Evolutionary conservation across 106 monocot species (phyloP).

Genomic region (Gastrodia elata): DNA sequence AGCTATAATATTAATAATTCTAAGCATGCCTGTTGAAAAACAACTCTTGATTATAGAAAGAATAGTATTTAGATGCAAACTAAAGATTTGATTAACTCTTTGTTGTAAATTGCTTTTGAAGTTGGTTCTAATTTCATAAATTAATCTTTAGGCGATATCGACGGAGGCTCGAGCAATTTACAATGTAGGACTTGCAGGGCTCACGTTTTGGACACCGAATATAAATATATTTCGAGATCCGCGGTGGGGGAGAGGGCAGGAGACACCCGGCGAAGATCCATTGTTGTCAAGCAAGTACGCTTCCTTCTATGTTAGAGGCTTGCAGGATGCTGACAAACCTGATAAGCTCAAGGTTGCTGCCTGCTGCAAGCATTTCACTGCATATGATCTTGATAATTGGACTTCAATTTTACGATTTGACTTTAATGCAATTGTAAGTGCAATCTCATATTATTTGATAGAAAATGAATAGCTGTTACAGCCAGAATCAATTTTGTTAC

Average conservation of each 20-base stretch:
- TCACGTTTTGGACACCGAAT: constrained; percentile 94
- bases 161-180: constrained; percentile 88
- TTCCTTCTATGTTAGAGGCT: constrained; percentile 56
- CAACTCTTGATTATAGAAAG: too few species aligned
- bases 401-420: constrained; percentile 70
- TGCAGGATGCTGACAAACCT: constrained; percentile 49
- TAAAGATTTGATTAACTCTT: too few species aligned
- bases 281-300: constrained; percentile 65
- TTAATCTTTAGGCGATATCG: constrained; percentile 60
- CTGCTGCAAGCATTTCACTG: constrained; percentile 98
- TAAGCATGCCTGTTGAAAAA: too few species aligned
- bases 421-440: constrained; percentile 82
- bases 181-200: constrained; percentile 85
- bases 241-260: constrained; percentile 96
- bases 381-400: constrained; percentile 95
- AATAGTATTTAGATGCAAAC: too few species aligned
- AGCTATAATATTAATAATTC: too few species aligned
- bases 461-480: too few species aligned
- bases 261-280: constrained; percentile 94
- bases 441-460: too few species aligned
- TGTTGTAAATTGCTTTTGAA: background rate
- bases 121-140: background rate
- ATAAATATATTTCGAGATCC: constrained; percentile 90
- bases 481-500: background rate
- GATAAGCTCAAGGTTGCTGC: constrained; percentile 77